Conservation (phyloP, 495 filamentous ascomycete species). For the Cladorrhinum samala region DNA sequence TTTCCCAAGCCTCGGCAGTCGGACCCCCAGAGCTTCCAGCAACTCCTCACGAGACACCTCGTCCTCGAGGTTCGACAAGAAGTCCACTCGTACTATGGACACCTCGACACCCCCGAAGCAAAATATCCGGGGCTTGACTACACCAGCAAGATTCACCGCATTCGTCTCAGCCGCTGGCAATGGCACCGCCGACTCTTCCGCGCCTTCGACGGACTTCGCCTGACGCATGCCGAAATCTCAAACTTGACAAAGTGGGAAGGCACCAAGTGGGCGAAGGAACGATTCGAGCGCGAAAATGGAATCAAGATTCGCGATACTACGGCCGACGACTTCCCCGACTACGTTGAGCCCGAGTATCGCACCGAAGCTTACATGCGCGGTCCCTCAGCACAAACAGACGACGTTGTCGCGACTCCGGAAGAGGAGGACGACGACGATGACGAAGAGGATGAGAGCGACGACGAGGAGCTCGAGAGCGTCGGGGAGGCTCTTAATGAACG, state of each 20-base stretch:
- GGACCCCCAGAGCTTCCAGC: slow-evolving; percentile 48
- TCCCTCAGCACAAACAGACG: slow-evolving; percentile 11
- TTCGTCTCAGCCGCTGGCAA: slow-evolving; percentile 71
- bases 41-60: slow-evolving; percentile 53
- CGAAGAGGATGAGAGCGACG: slow-evolving; percentile 56
- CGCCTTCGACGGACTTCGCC: slow-evolving; percentile 68
- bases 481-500: slow-evolving; percentile 66
- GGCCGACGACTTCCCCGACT: slow-evolving; percentile 55
- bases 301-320: slow-evolving; percentile 73
- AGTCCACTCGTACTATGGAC: slow-evolving; percentile 77
- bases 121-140: slow-evolving; percentile 92
- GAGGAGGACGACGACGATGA: slow-evolving; percentile 54
- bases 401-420: slow-evolving; percentile 22
- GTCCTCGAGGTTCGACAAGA: slow-evolving; percentile 88
- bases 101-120: slow-evolving; percentile 76
- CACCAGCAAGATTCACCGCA: slow-evolving; percentile 69
- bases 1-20: slow-evolving; percentile 45
- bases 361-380: slow-evolving; percentile 28
- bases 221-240: slow-evolving; percentile 73
- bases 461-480: slow-evolving; percentile 64
- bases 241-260: slow-evolving; percentile 86
- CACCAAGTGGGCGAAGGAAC: slow-evolving; percentile 82
- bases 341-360: slow-evolving; percentile 43
- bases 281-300: slow-evolving; percentile 73
- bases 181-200: slow-evolving; percentile 79